A percentile compares a stretch with the other conserved stretches of the same genome.
Conservation (phyloP, 371 early-diverging fungal species). For the Mortierella polycephala region DNA sequence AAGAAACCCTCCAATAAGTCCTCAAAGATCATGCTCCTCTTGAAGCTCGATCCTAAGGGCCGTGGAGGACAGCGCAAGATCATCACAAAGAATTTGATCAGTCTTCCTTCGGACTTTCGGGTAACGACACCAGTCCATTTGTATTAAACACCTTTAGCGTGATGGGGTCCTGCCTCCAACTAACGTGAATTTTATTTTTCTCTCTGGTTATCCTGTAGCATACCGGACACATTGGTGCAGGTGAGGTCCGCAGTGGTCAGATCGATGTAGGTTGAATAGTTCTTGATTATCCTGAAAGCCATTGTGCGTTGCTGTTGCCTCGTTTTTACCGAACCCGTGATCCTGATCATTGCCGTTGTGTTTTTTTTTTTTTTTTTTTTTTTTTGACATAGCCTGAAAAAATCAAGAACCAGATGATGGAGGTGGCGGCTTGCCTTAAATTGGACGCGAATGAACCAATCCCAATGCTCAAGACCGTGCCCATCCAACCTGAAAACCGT, state of each 20-base stretch:
- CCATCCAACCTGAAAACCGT: conserved; percentile 36
- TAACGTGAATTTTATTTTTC: conserved; percentile 11
- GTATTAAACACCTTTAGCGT: neutral
- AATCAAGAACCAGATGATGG: conserved; percentile 53
- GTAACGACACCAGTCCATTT: conserved; percentile 10
- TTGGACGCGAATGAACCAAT: conserved; percentile 44
- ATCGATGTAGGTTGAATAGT: conserved; percentile 39
- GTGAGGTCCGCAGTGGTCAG: conserved; percentile 54
- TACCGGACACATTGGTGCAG: conserved; percentile 56
- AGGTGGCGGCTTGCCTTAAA: conserved; percentile 49
- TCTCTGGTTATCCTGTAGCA: conserved; percentile 31
- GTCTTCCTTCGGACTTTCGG: conserved; percentile 52
- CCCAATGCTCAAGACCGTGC: conserved; percentile 50
- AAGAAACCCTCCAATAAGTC: conserved; percentile 9
- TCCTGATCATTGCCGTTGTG: neutral
- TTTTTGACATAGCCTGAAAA: conserved; percentile 37
- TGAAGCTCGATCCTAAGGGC: conserved; percentile 45
- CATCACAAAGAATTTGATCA: conserved; percentile 49
- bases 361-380: neutral
- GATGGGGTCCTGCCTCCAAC: too few species aligned
- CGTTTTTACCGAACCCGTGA: neutral
- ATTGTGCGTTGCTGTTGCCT: neutral
- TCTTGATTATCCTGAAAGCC: neutral
- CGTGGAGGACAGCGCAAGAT: conserved; percentile 38
- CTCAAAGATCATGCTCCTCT: conserved; percentile 40